Base-by-base conservation (phyloP, 1,284 basidiomycete genomes). In the Peniophora sp. region DNA sequence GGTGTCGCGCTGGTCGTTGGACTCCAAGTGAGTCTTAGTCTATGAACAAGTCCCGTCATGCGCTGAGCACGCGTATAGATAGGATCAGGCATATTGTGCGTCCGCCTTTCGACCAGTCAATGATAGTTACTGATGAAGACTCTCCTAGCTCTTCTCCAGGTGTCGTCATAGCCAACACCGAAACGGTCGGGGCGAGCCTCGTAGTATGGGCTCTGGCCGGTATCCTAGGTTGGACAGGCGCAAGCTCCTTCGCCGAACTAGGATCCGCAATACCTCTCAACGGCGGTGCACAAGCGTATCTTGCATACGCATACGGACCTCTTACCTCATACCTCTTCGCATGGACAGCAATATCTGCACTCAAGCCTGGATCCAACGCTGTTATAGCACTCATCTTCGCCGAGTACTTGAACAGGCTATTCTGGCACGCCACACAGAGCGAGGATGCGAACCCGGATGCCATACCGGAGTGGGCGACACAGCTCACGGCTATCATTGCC, bases 391-490 rank as follows among this genome's bases (percentile, higher is more conserved):
- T 88, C 42, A 85, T 87, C 50, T 88, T 85, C 59, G 75, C 79
- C 9, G 96, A 99, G 70, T 99, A 99, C 64, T 66, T 97, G 52
- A 96, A 88, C 63, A 75, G 85, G 57, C 71, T 90, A 54, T 76
- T 89, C 62, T 84, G 81, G 78, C 81, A 86, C 62, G 73, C 70
- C 51, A 77, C 78, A 17, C 70, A 73, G 52, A 72, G 75, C 62
- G 27, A 32, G 27, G 76, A 82, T 56, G 78, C 80, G 60, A 83
- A 87, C 27, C 79, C 83, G 6, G 83, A 89, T 60, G 81, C 79
- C 42, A 85, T 96, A 50, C 92, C 95, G 32, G 80, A 87, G 55
- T 97, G 92, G 93, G 83, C 88, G n/a, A 91, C 91, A 69, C 97
- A 96, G 70, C 68, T 94, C 52, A 92, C 90, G 23, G 96, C 92